These are phyloP conservation scores for Emmonsiellopsis sp. DNA, from an alignment of 2,329 filamentous ascomycete genomes.

Conservation along the genomic window DNA sequence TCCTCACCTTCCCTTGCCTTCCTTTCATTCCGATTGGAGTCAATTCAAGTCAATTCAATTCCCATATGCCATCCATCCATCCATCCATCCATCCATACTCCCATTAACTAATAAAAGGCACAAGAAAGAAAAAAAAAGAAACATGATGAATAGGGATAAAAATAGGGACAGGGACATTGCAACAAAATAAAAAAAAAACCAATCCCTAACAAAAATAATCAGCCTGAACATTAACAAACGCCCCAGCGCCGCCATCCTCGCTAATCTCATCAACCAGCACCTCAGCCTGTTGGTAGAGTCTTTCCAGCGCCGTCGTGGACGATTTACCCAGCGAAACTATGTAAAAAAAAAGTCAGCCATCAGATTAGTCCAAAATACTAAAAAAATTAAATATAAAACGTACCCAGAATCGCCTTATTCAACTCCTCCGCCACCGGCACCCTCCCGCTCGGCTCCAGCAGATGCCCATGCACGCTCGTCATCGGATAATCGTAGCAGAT, in stretches of 20 bases:
- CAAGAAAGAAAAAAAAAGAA: neutral
- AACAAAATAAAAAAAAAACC: neutral
- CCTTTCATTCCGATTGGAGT: no score
- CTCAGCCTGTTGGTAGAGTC: constrained; percentile 74
- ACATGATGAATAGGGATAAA: neutral
- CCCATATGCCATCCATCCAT: no score
- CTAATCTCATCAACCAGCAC: constrained; percentile 75
- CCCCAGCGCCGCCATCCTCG: constrained; percentile 67
- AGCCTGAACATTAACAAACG: constrained; percentile 64
- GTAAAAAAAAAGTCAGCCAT: constrained; percentile 7
- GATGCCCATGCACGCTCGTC: constrained; percentile 63
- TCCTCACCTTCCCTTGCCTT: no score
- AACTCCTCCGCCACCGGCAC: constrained; percentile 81
- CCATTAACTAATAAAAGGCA: neutral
- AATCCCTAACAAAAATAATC: constrained; percentile 28
- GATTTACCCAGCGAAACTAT: constrained; percentile 84
- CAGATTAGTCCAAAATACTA: constrained; percentile 1
- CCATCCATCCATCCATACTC: no score
- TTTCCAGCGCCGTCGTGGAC: constrained; percentile 74
- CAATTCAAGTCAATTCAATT: no score
- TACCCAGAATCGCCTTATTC: constrained; percentile 85
- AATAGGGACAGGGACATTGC: neutral
- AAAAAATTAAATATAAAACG: constrained; percentile 27
- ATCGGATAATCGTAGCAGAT: constrained; percentile 78
- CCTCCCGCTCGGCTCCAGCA: constrained; percentile 67